phyloP scores from a whole-genome alignment of 306 rosid genomes.

The Prinsepia uniflora region DNA sequence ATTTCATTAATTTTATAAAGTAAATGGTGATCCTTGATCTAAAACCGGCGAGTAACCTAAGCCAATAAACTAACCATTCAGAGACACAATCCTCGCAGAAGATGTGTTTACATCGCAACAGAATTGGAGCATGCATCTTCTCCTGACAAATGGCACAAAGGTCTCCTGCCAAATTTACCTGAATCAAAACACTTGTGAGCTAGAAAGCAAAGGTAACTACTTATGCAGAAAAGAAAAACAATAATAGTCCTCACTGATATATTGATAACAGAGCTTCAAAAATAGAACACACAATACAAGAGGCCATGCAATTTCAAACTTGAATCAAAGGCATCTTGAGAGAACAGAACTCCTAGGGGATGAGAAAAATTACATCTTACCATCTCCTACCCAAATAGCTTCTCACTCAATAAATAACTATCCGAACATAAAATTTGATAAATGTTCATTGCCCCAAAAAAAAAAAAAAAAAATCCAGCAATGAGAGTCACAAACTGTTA shows the following conservation, averaged over 20 bases:
- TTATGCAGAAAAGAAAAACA: background rate
- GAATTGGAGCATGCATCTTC: slow-evolving; percentile 79
- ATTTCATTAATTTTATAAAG: background rate
- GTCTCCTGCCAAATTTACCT: slow-evolving; percentile 83
- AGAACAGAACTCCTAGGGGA: background rate
- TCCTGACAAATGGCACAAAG: slow-evolving; percentile 95
- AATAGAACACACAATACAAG: background rate
- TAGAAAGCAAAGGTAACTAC: background rate
- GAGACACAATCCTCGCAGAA: slow-evolving; percentile 96
- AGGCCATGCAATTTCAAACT: background rate
- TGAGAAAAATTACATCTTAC: background rate
- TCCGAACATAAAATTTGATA: background rate
- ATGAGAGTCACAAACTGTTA: background rate
- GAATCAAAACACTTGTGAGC: slow-evolving; percentile 34
- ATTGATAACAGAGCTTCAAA: slow-evolving; percentile 6
- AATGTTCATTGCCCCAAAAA: background rate
- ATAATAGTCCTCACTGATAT: background rate
- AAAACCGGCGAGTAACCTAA: slow-evolving; percentile 19
- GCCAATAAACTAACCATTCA: slow-evolving; percentile 67
- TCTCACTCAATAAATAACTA: background rate
- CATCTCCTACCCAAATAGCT: background rate
- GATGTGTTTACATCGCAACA: slow-evolving; percentile 79
- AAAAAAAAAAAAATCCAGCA: background rate
- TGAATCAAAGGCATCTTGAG: background rate
- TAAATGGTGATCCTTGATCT: background rate